These are phyloP conservation scores for Candida freyschussii DNA, from an alignment of 1,139 yeast genomes.

Conservation along the genomic window DNA sequence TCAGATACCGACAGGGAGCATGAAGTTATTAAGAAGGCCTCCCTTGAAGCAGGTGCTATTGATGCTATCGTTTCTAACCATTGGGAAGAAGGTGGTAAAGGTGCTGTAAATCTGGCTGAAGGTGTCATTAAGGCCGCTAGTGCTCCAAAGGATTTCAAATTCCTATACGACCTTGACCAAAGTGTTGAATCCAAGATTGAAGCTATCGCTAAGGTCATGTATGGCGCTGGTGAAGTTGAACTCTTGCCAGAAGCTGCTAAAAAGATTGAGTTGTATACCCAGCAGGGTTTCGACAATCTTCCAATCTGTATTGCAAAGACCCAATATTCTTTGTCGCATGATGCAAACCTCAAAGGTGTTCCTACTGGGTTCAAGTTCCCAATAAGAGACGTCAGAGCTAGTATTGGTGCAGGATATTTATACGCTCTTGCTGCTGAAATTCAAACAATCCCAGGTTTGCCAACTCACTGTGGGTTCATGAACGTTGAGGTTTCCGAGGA, in stretches of 20 bases:
- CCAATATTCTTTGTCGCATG: conserved; percentile 77
- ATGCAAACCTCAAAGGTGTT: conserved; percentile 76
- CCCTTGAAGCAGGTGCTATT: conserved; percentile 88
- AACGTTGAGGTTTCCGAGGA: conserved; percentile 75
- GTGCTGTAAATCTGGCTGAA: conserved; percentile 83
- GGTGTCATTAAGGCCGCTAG: conserved; percentile 78
- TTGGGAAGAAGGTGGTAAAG: conserved; percentile 98
- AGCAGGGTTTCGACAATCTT: conserved; percentile 86
- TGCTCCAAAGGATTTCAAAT: conserved; percentile 52
- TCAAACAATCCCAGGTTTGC: conserved; percentile 79
- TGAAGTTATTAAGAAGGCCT: conserved; percentile 75
- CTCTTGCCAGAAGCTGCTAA: conserved; percentile 78
- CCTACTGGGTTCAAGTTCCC: conserved; percentile 78
- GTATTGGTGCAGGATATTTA: conserved; percentile 80
- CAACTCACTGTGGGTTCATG: conserved; percentile 82
- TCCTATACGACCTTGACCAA: conserved; percentile 67
- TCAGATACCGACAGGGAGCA: conserved; percentile 83
- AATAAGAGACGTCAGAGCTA: conserved; percentile 72
- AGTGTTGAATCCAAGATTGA: conserved; percentile 80
- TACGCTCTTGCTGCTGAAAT: conserved; percentile 81
- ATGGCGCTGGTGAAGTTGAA: conserved; percentile 90
- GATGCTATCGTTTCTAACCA: conserved; percentile 95
- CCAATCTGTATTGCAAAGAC: conserved; percentile 86
- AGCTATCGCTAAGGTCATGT: conserved; percentile 83
- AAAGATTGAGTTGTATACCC: conserved; percentile 78